Base-by-base conservation (phyloP, 108 stramenopile species). In the Chaetoceros tenuissimus region DNA sequence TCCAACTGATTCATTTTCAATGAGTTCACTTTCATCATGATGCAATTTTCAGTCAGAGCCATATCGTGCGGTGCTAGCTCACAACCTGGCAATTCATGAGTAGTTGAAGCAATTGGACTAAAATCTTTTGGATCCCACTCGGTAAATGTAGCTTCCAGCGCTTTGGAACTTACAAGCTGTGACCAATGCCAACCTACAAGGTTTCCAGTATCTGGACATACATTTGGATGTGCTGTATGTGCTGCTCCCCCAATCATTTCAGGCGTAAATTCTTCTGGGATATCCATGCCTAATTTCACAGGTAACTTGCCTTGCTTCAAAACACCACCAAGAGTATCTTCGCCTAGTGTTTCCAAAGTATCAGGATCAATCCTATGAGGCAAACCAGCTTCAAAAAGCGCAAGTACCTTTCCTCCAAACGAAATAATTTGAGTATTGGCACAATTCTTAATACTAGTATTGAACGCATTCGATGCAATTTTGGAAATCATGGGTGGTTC, bases 381-480 rank as follows among this genome's bases (percentile, higher is more conserved):
- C 48, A 78, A 34, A 20, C 77, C 81, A 3, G 81, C 77, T 51
- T 82, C 81, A 59, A 75, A 82, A 25, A 82, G 46, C 1, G 81
- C 81, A 26, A 82, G 53, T 0, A 82, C 40, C 60, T 82, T 82
- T 21, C 75, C 75, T 30, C 81, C 81, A 55, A 72, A 78, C 13
- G 74, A 63, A 56, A 82, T 60, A 22, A 82, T 67, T 46, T 82
- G 81, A 8, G 81, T 82, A 59, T 82, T 82, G 25, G 81, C 81
- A 3, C 74, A 57, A 53, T 82, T 82, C 59, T 82, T 82, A 48
- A 82, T 69, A 28, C 69, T 62, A n/a, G 67, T 69, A 16, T 70
- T 59, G 53, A 78, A 64, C 19, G 74, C 81, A 53, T 71, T 74
- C 13, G 63, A 77, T 0, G 56, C 63, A 40, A 81, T 49, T 21